A percentile compares a stretch with the other conserved stretches of the same genome.
Conservation (phyloP, 2,329 filamentous ascomycete species). For the Sarocladiaceae sp. region DNA sequence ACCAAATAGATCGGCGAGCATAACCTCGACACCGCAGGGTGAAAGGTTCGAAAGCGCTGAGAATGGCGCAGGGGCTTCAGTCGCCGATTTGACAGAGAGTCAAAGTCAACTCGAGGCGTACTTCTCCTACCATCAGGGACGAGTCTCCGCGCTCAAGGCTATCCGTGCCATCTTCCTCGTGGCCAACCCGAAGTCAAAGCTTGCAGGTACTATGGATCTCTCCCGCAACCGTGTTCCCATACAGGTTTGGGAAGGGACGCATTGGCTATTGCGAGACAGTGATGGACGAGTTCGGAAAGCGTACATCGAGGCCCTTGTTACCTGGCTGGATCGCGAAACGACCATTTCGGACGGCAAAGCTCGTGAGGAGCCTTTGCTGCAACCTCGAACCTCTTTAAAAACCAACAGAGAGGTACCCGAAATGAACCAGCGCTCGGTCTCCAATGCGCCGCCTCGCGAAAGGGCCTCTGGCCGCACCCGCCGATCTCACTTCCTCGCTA, state of each 20-base stretch:
- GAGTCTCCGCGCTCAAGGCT: constrained; percentile 63
- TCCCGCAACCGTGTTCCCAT: constrained; percentile 70
- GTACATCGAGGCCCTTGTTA: constrained; percentile 75
- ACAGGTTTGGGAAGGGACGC: constrained; percentile 90
- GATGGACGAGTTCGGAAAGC: constrained; percentile 74
- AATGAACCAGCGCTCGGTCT: constrained; percentile 58
- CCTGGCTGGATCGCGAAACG: constrained; percentile 81
- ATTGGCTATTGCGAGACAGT: constrained; percentile 80
- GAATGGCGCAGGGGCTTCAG: constrained; percentile 24
- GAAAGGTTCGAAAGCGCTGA: constrained; percentile 40
- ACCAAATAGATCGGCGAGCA: constrained; percentile 44
- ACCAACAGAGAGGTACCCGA: constrained; percentile 31
- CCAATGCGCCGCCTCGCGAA: constrained; percentile 58
- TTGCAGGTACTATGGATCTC: constrained; percentile 54
- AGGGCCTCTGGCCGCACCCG: constrained; percentile 41
- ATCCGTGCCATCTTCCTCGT: constrained; percentile 78
- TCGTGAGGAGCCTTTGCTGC: constrained; percentile 46
- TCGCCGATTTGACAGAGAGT: constrained; percentile 35
- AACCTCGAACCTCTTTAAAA: constrained; percentile 37
- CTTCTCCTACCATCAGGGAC: constrained; percentile 48
- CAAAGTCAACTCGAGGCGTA: constrained; percentile 43
- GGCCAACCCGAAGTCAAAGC: constrained; percentile 62
- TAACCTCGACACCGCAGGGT: constrained; percentile 34
- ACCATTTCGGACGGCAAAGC: constrained; percentile 58
- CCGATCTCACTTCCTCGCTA: constrained; percentile 68